Evolutionary conservation across 345 rosid species (phyloP), one percentile per base, ranked within the genome.

Genomic region (Moringa oleifera): DNA sequence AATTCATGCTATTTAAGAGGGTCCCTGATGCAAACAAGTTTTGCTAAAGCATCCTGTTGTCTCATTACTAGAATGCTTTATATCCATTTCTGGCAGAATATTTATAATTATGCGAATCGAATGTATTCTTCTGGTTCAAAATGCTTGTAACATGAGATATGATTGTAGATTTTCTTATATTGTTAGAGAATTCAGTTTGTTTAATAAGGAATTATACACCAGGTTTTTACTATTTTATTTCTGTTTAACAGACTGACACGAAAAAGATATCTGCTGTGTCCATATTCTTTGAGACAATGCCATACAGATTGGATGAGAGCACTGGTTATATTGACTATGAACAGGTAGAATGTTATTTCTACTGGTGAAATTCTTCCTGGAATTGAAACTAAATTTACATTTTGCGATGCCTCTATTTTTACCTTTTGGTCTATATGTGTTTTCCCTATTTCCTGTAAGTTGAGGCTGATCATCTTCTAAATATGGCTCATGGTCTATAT

Each of bases 261-360:
- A 93, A 89, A 79, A 89, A 89, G 75, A 89, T 93, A 73, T 93
- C 98, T 64, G 98, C 97, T 36, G 97, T 89, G 16, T 93, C 98
- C 68, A 87, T 89, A 60, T 89, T 87, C 74, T 93, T 93, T 69
- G 95, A 93, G 85, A 89, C 95, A 52, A 84, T 93, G 98, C 98
- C 98, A 12, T 93, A 93, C 65, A 83, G 98, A 83, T 76, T 93
- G 73, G 59, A 93, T 61, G 98, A 93, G 79, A 84, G 55, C 77
- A 89, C 98, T 3, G 97, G 97, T 28, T 89, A 85, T 74, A 89
- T 93, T 58, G 96, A 93, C 73, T 93, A 93, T 45, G 95, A 89
- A 23, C 98, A 89, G 98, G 98, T 89, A 75, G 53, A 28, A 18
- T 3, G 67, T 63, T 41, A 7, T 15, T 5, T 41, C 47, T 41